A percentile compares a stretch with the other conserved stretches of the same genome.
phyloP scores from a whole-genome alignment of 169 alveolate genomes.

The Plasmodium chabaudi region DNA sequence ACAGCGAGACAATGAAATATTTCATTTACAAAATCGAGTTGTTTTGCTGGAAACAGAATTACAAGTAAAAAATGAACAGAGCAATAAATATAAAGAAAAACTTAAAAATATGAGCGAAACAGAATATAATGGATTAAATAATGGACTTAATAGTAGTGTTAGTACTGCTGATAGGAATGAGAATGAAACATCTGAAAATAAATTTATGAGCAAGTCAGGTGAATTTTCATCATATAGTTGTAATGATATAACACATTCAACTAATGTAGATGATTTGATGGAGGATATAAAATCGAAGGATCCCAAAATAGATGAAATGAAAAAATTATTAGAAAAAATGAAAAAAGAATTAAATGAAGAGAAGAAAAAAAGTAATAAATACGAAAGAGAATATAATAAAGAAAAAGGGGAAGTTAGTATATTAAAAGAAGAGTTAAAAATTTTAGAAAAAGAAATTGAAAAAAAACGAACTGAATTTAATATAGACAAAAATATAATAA shows the following conservation, averaged over 20 bases:
- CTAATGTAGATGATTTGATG: background rate
- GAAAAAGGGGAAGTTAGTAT: constrained; percentile 57
- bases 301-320: constrained; percentile 23
- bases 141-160: background rate
- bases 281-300: constrained; percentile 10
- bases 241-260: background rate
- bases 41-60: constrained; percentile 46
- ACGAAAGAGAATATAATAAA: constrained; percentile 61
- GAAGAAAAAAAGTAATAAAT: constrained; percentile 42
- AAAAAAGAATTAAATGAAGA: constrained; percentile 60
- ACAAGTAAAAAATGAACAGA: constrained; percentile 53
- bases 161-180: background rate
- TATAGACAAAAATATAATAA: constrained; percentile 47
- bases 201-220: background rate
- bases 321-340: background rate
- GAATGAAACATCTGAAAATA: background rate
- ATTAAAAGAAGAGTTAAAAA: constrained; percentile 46
- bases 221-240: background rate
- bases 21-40: constrained; percentile 54
- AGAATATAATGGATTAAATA: background rate
- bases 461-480: constrained; percentile 38
- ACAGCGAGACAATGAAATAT: constrained; percentile 39
- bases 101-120: constrained; percentile 1
- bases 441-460: constrained; percentile 50
- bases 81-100: constrained; percentile 23